Evolutionary conservation across 176 grass and related monocot genomes (phyloP), one percentile per base, ranked within the genome.

Genomic region (Aegilops umbellulata): DNA sequence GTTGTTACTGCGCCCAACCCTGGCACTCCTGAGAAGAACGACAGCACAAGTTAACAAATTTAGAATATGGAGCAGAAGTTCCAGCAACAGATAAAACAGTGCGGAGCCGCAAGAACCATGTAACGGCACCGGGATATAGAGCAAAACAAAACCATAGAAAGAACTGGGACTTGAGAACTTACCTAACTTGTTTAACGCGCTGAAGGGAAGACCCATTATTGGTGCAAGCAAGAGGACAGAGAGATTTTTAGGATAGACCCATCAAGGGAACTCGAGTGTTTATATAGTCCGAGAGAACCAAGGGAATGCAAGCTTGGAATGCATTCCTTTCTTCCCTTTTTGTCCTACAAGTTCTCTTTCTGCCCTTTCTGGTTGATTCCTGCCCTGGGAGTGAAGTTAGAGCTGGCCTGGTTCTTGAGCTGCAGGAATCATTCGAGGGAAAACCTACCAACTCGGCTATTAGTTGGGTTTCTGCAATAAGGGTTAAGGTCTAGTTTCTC

Each of bases 131-230:
- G 17, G 75, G 49, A 23, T 24, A 35, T n/a, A 53, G 17, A 53
- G 19, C 49, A 53, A 53, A 22, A 51, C 36, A 31, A 53, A 78
- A 65, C 41, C 24, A 67, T 30, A 80, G 42, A 78, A 74, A 36
- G 55, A 30, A 20, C 22, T 30, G 73, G 77, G 60, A 79, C 38
- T 25, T 42, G 13, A 8, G 47, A 6, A 80, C 5, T 90, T 86
- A 92, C 90, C 93, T 8, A 90, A 35, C 68, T 88, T 95, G 85
- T 14, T 83, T 0, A 95, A 20, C 39, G 61, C 85, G 13, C 93
- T 80, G 23, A 92, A 85, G 55, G 88, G n/a, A 80, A 71, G 30
- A 65, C 93, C 93, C 93, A 95, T 95, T 72, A 86, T 95, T 69
- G 49, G 46, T 70, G 64, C 79, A 86, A 62, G 44, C 6, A 32